Evolutionary conservation across 2,329 filamentous ascomycete genomes (phyloP), one percentile per base, ranked within the genome.

Genomic region (Pseudomassariella vexata): DNA sequence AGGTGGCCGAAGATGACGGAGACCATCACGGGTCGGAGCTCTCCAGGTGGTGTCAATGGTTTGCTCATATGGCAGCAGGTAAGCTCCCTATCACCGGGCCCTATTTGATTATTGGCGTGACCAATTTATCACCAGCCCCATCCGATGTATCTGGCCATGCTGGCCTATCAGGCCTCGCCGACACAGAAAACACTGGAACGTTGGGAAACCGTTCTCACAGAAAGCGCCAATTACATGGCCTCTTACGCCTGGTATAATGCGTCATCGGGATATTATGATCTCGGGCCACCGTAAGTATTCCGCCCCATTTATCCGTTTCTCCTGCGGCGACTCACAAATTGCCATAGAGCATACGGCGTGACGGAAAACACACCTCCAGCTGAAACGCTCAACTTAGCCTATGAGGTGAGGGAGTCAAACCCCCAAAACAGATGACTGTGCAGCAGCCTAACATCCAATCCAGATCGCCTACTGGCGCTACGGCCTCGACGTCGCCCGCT

Each of bases 1-100:
- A 51, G 48, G 17, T 62, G 65, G 50, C 65, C 66, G 3, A 72
- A 72, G 45, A 70, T 70, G 67, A 68, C 60, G 19, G 67, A 73
- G 12, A 35, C 29, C 36, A 55, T 56, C 1, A 63, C 58, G 0
- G 68, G 65, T 5, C 49, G 58, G 9, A 65, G 57, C 32, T 65
- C 67, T 1, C 68, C 68, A 1, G 68, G 68, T 1, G 60, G 64
- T 23, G 68, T 71, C 32, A 72, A 73, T 39, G 60, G 55, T 16
- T 49, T 70, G 1, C 51, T 72, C n/a, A 60, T 70, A 30, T 72
- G 68, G 68, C 68, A 72, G 31, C 65, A 52, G 37, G 44, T 47
- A 10, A 24, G 42, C 9, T n/a, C n/a, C 25, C 9, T 6, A 5
- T 17, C 15, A 4, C 5, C 10, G 5, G 6, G 8, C 11, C 6